Conservation (phyloP, 2,329 filamentous ascomycete genomes). For the Fusarium xylarioides region DNA sequence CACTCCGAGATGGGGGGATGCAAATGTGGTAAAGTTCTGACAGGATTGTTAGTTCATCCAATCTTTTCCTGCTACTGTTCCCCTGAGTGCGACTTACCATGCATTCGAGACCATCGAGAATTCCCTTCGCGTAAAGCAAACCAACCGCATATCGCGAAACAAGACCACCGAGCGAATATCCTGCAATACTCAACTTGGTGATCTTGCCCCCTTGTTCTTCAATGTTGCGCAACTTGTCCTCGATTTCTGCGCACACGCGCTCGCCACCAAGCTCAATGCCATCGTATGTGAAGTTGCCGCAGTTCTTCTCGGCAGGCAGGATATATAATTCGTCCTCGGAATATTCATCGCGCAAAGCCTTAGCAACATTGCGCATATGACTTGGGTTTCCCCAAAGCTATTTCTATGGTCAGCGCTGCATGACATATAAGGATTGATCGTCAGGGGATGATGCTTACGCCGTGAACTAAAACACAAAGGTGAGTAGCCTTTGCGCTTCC, state of each 20-base stretch:
- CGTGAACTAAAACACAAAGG: constrained; percentile 80
- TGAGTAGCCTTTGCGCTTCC: constrained; percentile 69
- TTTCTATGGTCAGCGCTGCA: constrained; percentile 36
- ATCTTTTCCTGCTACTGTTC: not conserved
- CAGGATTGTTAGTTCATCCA: constrained; percentile 17
- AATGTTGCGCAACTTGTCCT: constrained; percentile 67
- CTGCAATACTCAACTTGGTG: constrained; percentile 83
- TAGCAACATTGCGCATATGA: constrained; percentile 75
- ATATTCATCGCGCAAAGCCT: constrained; percentile 68
- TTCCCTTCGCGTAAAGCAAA: constrained; percentile 80
- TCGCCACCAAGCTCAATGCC: constrained; percentile 75
- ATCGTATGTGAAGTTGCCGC: constrained; percentile 76
- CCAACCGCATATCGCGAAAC: constrained; percentile 88
- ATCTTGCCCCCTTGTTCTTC: constrained; percentile 73
- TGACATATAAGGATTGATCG: constrained; percentile 20
- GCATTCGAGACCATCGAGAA: constrained; percentile 82
- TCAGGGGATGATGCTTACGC: constrained; percentile 61
- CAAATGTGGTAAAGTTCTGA: constrained; percentile 93
- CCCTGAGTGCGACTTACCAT: constrained; percentile 58
- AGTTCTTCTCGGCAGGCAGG: constrained; percentile 76
- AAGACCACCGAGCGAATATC: constrained; percentile 89
- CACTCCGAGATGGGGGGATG: constrained; percentile 83
- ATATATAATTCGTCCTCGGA: constrained; percentile 73
- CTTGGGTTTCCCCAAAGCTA: constrained; percentile 82
- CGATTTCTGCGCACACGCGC: constrained; percentile 72